These are phyloP conservation scores for Trichoderma citrinoviride DNA, from an alignment of 2,329 filamentous ascomycete species.

Conservation along the genomic window DNA sequence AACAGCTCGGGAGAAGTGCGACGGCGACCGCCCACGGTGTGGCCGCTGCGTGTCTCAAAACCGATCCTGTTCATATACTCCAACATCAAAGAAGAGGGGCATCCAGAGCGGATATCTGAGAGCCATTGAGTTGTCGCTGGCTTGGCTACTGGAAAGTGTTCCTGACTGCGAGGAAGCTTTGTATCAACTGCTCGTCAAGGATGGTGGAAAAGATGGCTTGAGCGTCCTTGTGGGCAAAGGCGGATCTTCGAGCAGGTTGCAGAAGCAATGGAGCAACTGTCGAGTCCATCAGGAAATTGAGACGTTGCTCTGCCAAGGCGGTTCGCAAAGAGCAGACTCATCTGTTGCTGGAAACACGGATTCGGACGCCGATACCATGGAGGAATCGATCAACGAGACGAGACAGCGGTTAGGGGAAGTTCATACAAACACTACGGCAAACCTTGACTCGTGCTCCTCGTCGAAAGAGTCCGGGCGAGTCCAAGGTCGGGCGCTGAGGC, in stretches of 20 bases:
- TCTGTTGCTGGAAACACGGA: slow-evolving; percentile 2
- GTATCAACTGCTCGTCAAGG: not conserved
- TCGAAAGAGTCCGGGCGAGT: not conserved
- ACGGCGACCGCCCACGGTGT: not conserved
- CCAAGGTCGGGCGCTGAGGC: not conserved
- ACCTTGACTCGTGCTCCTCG: not conserved
- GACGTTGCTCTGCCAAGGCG: not conserved
- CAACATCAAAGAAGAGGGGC: slow-evolving; percentile 14
- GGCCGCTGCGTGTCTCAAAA: slow-evolving; percentile 6
- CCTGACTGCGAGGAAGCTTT: slow-evolving; percentile 1
- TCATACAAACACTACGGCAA: not conserved
- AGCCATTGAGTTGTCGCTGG: slow-evolving; percentile 12
- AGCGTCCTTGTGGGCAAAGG: slow-evolving; percentile 8
- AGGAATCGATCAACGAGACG: not conserved
- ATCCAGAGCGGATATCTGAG: slow-evolving; percentile 16
- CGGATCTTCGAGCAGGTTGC: not conserved
- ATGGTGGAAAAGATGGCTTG: slow-evolving; percentile 1
- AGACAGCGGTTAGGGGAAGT: not conserved
- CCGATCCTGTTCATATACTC: slow-evolving; percentile 13
- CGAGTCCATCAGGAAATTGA: slow-evolving; percentile 8
- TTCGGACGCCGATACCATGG: not conserved
- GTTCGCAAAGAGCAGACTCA: not conserved
- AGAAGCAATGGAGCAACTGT: slow-evolving; percentile 13
- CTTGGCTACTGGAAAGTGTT: slow-evolving; percentile 3
- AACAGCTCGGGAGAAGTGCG: slow-evolving; percentile 15